Conservation (phyloP, 371 early-diverging fungal genomes). For the Saksenaea vasiformis region DNA sequence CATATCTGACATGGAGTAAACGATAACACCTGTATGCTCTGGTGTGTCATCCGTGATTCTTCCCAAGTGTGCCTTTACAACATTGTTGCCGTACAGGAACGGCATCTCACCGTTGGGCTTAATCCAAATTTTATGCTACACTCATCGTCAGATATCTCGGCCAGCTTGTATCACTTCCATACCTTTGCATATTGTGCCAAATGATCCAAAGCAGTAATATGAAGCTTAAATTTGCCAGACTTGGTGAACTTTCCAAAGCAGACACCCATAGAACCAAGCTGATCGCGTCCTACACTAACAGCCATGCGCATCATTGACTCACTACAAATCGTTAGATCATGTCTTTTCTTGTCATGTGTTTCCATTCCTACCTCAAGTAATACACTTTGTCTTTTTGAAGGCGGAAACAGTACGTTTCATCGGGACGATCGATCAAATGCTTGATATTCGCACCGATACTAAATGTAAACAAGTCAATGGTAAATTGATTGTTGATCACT, state of each 20-base stretch:
- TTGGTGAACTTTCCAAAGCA: constrained; percentile 99
- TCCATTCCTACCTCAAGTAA: constrained; percentile 77
- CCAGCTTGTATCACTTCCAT: constrained; percentile 8
- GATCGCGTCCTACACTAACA: constrained; percentile 82
- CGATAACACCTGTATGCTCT: constrained; percentile 96
- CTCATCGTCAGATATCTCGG: background rate
- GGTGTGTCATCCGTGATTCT: constrained; percentile 97
- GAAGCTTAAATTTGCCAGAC: constrained; percentile 94
- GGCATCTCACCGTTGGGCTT: constrained; percentile 99
- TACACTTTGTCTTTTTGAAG: constrained; percentile 92
- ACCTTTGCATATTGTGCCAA: constrained; percentile 95
- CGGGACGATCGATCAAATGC: constrained; percentile 92
- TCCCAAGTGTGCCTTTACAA: constrained; percentile 97
- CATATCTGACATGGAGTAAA: constrained; percentile 92
- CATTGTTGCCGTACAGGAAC: constrained; percentile 98
- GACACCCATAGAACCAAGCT: constrained; percentile 89
- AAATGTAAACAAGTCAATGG: constrained; percentile 4
- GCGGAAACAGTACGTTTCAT: constrained; percentile 95
- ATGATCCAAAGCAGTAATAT: constrained; percentile 92
- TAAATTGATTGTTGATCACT: background rate
- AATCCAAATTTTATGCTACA: constrained; percentile 85
- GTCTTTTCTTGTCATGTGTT: no score
- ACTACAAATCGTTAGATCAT: constrained; percentile 37
- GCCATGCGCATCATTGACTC: constrained; percentile 91
- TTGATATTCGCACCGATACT: constrained; percentile 95